phyloP scores from a whole-genome alignment of 225 moss, liverwort and hornwort species.

The Neckera pumila region DNA sequence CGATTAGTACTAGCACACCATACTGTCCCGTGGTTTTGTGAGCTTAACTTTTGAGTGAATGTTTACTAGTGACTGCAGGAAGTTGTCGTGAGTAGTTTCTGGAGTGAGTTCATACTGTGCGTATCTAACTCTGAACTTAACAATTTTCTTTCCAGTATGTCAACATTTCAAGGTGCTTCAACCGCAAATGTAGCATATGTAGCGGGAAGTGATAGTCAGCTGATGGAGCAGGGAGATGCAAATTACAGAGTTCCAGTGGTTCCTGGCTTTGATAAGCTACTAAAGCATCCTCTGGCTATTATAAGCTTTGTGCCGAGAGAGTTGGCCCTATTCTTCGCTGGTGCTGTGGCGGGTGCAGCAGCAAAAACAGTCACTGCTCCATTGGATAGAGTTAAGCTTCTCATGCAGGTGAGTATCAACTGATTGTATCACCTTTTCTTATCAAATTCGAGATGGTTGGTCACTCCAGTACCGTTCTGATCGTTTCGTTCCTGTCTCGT shows the following conservation, averaged over 20 bases:
- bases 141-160: constrained; percentile 2
- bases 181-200: not conserved
- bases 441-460: not conserved
- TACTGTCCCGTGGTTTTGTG: not conserved
- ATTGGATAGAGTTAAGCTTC: constrained; percentile 74
- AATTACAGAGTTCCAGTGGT: constrained; percentile 6
- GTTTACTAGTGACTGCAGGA: not conserved
- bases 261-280: constrained; percentile 42
- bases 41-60: not conserved
- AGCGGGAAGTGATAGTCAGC: constrained; percentile 7
- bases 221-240: constrained; percentile 2
- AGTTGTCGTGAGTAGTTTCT: not conserved
- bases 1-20: not conserved
- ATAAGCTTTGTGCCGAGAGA: constrained; percentile 66
- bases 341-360: constrained; percentile 80
- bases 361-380: constrained; percentile 87
- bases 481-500: not conserved
- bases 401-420: constrained; percentile 58
- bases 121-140: not conserved
- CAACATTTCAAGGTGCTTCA: constrained; percentile 9
- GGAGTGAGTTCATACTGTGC: not conserved
- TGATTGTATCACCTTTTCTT: not conserved
- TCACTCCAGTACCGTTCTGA: not conserved
- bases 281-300: constrained; percentile 62
- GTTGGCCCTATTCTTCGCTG: constrained; percentile 64